A percentile compares a stretch with the other conserved stretches of the same genome.
Conservation (phyloP, 805 yeast species). For the Hanseniaspora mollemarum region DNA sequence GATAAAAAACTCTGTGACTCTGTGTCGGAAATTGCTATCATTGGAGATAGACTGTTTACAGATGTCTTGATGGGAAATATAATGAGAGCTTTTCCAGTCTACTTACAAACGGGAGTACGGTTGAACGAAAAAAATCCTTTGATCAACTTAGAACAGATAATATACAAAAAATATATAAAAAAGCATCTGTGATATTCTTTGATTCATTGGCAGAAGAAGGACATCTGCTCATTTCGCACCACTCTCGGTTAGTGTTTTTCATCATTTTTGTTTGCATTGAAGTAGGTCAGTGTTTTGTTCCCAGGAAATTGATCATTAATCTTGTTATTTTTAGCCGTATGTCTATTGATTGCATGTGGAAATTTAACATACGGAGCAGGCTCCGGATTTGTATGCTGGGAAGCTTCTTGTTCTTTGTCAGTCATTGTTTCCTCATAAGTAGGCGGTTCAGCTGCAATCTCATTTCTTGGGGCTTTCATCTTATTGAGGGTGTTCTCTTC, state of each 20-base stretch:
- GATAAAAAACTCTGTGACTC: slow-evolving; percentile 34
- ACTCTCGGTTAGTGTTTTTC: background rate
- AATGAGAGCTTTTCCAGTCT: slow-evolving; percentile 78
- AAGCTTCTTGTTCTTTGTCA: background rate
- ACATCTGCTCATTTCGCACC: no score
- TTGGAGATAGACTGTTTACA: slow-evolving; percentile 86
- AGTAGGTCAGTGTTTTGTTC: slow-evolving; percentile 7
- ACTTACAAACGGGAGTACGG: slow-evolving; percentile 69
- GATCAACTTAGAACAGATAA: slow-evolving; percentile 5
- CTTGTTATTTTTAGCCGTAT: background rate
- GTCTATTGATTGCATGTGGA: slow-evolving; percentile 10
- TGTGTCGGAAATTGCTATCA: slow-evolving; percentile 60
- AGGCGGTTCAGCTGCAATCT: background rate
- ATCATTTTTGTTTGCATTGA: background rate
- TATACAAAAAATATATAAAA: background rate
- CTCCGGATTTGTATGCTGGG: background rate
- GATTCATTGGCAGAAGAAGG: no score
- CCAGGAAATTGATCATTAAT: slow-evolving; percentile 8
- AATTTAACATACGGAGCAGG: slow-evolving; percentile 6
- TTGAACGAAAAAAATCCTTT: slow-evolving; percentile 30
- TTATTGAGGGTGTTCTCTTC: no score
- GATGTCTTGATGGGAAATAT: slow-evolving; percentile 88
- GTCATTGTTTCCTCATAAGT: slow-evolving; percentile 6
- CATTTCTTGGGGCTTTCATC: no score
- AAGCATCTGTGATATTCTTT: background rate